A percentile compares a stretch with the other conserved stretches of the same genome.
Evolutionary conservation across 805 yeast genomes (phyloP).

Genomic region (Sugiyamaella mastotermitis): DNA sequence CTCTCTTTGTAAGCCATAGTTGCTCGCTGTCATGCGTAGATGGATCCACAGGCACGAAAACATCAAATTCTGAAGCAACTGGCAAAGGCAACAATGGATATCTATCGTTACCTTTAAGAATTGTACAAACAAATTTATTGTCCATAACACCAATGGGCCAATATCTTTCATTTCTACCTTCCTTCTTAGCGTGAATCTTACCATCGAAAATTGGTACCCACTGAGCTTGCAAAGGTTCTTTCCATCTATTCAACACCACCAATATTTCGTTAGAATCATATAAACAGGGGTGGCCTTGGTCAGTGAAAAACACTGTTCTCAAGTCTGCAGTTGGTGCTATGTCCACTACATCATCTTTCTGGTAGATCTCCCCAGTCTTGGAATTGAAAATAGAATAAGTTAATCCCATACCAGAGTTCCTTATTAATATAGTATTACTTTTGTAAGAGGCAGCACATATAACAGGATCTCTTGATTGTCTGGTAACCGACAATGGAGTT

Average conservation of each 20-base stretch:
- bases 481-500: slow-evolving; percentile 50
- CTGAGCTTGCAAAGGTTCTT: slow-evolving; percentile 64
- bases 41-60: slow-evolving; percentile 55
- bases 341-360: slow-evolving; percentile 29
- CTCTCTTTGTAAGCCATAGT: slow-evolving; percentile 23
- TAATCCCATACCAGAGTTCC: slow-evolving; percentile 33
- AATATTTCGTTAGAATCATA: slow-evolving; percentile 75
- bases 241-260: slow-evolving; percentile 69
- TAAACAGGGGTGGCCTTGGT: slow-evolving; percentile 84
- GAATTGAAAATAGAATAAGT: slow-evolving; percentile 45
- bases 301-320: slow-evolving; percentile 76
- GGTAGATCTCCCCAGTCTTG: slow-evolving; percentile 34
- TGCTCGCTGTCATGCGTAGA: slow-evolving; percentile 19
- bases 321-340: slow-evolving; percentile 35
- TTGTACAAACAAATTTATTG: slow-evolving; percentile 66
- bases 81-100: slow-evolving; percentile 85
- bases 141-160: slow-evolving; percentile 85
- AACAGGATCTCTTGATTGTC: slow-evolving; percentile 65
- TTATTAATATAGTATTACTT: slow-evolving; percentile 49
- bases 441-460: slow-evolving; percentile 63
- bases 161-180: slow-evolving; percentile 54
- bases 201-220: slow-evolving; percentile 85
- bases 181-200: slow-evolving; percentile 35
- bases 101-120: slow-evolving; percentile 57
- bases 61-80: slow-evolving; percentile 70